Conservation (phyloP, 768 basidiomycete species). For the Lactifluus hygrophoroides region DNA sequence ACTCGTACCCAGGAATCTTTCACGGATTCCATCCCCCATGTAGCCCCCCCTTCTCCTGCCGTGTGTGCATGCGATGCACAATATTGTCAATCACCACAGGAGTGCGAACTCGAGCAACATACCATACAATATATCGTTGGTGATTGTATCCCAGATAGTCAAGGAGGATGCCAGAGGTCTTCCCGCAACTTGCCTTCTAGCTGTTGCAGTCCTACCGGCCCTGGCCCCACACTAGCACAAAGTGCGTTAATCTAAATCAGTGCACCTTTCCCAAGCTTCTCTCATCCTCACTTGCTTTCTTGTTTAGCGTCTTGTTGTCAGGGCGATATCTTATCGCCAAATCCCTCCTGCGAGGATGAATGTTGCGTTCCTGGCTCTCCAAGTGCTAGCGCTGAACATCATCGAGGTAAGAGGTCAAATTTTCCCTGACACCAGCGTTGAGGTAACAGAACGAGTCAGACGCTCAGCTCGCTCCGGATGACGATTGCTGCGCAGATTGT, state of each 20-base stretch:
- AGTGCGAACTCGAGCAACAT: not conserved
- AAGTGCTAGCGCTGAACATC: not conserved
- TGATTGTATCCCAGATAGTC: conserved; percentile 8
- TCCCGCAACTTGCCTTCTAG: not conserved
- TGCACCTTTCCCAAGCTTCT: not conserved
- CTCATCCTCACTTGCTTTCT: not conserved
- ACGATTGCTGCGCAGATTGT: not conserved
- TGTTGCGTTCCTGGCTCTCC: not conserved
- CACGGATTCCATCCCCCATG: no score
- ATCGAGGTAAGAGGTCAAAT: not conserved
- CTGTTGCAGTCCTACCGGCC: not conserved
- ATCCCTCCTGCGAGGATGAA: not conserved
- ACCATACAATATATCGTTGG: not conserved
- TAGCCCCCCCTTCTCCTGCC: not conserved
- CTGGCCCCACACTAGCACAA: not conserved
- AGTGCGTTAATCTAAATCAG: not conserved
- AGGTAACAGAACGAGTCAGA: no score
- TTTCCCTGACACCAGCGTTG: not conserved
- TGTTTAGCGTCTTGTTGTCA: not conserved
- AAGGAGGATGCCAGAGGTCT: conserved; percentile 11
- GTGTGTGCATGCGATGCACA: not conserved
- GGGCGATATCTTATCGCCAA: not conserved
- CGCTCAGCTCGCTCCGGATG: not conserved
- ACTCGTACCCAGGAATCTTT: not conserved
- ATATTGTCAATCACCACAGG: not conserved